Base-by-base conservation (phyloP, 2,329 filamentous ascomycete species). In the Gaeumannomyces tritici region DNA sequence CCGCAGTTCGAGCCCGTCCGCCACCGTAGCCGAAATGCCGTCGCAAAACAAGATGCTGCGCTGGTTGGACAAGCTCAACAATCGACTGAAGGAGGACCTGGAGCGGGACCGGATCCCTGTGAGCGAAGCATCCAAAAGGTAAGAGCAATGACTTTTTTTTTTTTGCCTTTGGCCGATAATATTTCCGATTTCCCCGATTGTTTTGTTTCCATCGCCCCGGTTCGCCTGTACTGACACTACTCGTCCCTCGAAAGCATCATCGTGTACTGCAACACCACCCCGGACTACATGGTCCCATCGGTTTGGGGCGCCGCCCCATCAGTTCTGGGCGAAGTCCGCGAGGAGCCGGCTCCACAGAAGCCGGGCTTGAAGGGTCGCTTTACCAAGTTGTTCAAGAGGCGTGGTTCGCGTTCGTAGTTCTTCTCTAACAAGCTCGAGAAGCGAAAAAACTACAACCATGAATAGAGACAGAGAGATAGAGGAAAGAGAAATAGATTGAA, bases 281-380 rank as follows among this genome's bases (percentile, higher is more conserved):
- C 93, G 77, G 95, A 99, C 76, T 98, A 96, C 81, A 98, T 99
- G 95, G 93, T 98, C 62, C 93, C 93, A 61, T 96, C 92, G 61
- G 90, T 96, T 76, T 99, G 95, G 95, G 93, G 93, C 69, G 85
- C 88, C 65, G 91, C 98, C 67, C 91, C 96, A n/a, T n/a, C n/a
- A n/a, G n/a, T n/a, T n/a, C n/a, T n/a, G n/a, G n/a, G n/a, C n/a
- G n/a, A n/a, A n/a, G n/a, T n/a, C n/a, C n/a, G n/a, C n/a, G n/a
- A n/a, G n/a, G n/a, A n/a, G n/a, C n/a, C n/a, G n/a, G n/a, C n/a
- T n/a, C n/a, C n/a, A n/a, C n/a, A n/a, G n/a, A n/a, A n/a, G n/a
- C n/a, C n/a, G n/a, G n/a, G n/a, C n/a, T n/a, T n/a, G n/a, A n/a
- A n/a, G n/a, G n/a, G n/a, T n/a, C n/a, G n/a, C n/a, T n/a, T n/a